Base-by-base conservation (phyloP, 345 rosid species). In the Rhodamnia argentea region DNA sequence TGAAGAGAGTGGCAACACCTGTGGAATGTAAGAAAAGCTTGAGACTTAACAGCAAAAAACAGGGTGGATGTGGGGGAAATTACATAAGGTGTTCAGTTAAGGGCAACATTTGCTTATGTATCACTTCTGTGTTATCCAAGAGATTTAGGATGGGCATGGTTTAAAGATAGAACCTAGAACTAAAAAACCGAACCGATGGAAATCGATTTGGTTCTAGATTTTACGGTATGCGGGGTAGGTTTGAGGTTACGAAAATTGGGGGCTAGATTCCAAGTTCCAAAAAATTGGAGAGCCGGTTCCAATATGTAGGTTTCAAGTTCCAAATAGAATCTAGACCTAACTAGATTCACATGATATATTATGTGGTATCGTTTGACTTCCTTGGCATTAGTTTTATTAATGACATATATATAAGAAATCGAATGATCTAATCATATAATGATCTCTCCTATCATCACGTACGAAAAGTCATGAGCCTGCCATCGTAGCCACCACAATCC, bases 361-460 rank as follows among this genome's bases (percentile, higher is more conserved):
- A 70, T 32, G 10, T 9, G 78, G 13, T 37, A 5, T 70, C 3
- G 6, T 13, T 13, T 32, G 24, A 18, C 13, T 13, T 16, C 78
- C 47, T 9, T 10, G 47, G 11, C 47, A 22, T 9, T 70, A 32
- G 24, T 37, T 32, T 24, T 37, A 16, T 23, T 10, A 8, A 23
- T 0, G 1, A 2, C 10, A 6, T 7, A 20, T 16, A 37, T 7
- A 32, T 7, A 64, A 32, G 3, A 32, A 7, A 1, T 29, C 11
- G 23, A 20, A 64, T 16, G 78, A 20, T 64, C 22, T 40, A 9
- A 32, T 32, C 23, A 32, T 2, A 16, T 8, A 32, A 64, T 18
- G 78, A 32, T 70, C 18, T 16, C 47, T 70, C 78, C 78, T 0
- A 23, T 3, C 24, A 18, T 37, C 47, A 10, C 47, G 47, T 32